Evolutionary conservation across 2,329 filamentous ascomycete genomes (phyloP).

Genomic region (Colletotrichum sp.): DNA sequence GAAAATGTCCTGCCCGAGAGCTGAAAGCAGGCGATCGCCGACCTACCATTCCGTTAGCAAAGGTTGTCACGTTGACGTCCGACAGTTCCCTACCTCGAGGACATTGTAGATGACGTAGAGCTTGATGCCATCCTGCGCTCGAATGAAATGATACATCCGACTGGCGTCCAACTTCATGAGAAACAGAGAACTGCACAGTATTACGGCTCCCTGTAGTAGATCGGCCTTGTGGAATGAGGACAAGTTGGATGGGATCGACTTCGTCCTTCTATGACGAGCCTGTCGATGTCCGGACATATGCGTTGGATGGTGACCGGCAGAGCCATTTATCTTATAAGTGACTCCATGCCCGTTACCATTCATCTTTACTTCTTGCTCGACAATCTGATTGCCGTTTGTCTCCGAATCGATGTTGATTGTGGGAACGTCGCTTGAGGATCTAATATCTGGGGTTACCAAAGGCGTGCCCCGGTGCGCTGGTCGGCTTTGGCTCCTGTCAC

Average conservation of each 20-base stretch:
- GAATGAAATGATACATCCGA: constrained; percentile 97
- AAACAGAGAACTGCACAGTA: constrained; percentile 82
- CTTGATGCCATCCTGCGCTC: constrained; percentile 95
- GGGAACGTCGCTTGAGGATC: background rate
- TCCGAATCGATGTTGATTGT: background rate
- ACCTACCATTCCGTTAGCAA: constrained; percentile 48
- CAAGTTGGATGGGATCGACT: constrained; percentile 84
- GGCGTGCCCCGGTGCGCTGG: background rate
- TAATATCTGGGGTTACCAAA: background rate
- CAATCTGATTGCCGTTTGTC: constrained; percentile 29
- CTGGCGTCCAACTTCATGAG: constrained; percentile 94
- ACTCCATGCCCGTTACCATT: constrained; percentile 12
- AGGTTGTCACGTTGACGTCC: background rate
- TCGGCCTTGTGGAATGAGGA: constrained; percentile 94
- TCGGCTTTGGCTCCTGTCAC: constrained; percentile 11
- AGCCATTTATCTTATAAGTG: constrained; percentile 3
- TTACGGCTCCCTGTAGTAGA: constrained; percentile 86
- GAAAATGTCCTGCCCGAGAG: constrained; percentile 92
- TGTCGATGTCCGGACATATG: constrained; percentile 27
- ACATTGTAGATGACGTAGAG: constrained; percentile 99
- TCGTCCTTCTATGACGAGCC: constrained; percentile 72
- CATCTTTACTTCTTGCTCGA: background rate
- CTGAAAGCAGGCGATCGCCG: constrained; percentile 86
- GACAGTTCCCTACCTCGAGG: constrained; percentile 67
- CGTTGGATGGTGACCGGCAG: constrained; percentile 19